These are phyloP conservation scores for Phytomonas sp. DNA, from an alignment of 208 protist species.

Conservation along the genomic window DNA sequence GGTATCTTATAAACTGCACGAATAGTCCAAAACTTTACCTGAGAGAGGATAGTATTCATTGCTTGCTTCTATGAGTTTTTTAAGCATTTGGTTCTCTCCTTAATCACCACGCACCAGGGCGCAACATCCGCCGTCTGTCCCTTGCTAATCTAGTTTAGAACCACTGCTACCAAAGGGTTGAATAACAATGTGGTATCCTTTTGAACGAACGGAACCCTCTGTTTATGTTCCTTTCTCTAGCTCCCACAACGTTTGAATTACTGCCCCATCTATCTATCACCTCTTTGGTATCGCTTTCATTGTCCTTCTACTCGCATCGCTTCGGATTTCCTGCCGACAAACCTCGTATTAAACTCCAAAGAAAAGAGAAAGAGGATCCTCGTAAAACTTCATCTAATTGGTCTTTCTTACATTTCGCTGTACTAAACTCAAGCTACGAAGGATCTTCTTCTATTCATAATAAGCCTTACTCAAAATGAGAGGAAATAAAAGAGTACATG, in stretches of 20 bases:
- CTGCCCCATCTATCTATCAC: not conserved
- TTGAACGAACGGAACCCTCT: not conserved
- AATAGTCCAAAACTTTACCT: not conserved
- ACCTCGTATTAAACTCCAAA: not conserved
- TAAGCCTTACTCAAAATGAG: not conserved
- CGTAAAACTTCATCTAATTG: not conserved
- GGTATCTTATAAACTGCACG: not conserved
- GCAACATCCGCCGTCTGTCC: not conserved
- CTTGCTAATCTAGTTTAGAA: not conserved
- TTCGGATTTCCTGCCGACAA: not conserved
- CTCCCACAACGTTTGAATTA: not conserved
- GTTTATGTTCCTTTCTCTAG: not conserved
- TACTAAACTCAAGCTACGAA: not conserved
- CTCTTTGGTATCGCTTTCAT: not conserved
- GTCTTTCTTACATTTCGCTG: not conserved
- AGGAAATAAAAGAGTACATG: conserved; percentile 1
- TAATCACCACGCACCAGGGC: not conserved
- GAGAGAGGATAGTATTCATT: not conserved
- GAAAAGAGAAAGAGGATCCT: not conserved
- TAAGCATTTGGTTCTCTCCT: not conserved
- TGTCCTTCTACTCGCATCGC: not conserved
- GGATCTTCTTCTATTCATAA: not conserved
- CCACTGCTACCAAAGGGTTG: not conserved
- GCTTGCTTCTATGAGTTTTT: not conserved
- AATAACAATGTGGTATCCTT: not conserved